Conservation (phyloP, 352 stramenopile genomes). For the Plasmopara viticola region DNA sequence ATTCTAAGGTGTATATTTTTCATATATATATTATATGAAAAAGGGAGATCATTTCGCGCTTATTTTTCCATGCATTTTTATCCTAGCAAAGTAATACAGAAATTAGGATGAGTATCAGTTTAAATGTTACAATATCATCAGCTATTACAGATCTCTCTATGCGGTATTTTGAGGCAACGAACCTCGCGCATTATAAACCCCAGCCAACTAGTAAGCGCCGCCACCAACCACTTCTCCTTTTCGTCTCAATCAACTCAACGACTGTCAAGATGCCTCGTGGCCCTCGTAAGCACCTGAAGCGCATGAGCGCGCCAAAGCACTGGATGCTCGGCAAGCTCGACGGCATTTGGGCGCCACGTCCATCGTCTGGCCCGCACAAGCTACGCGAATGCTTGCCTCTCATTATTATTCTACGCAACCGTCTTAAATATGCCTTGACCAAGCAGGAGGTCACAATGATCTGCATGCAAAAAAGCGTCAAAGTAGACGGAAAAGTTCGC, state of each 20-base stretch:
- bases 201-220: conserved; percentile 13
- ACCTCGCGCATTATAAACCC: conserved; percentile 17
- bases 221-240: conserved; percentile 43
- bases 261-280: conserved; percentile 71
- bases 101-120: too few relatives aligned
- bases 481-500: conserved; percentile 95
- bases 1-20: too few relatives aligned
- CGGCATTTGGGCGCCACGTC: conserved; percentile 90
- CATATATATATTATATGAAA: too few relatives aligned
- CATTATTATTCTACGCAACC: conserved; percentile 97
- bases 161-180: background rate
- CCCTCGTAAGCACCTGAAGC: conserved; percentile 86
- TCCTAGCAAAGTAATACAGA: too few relatives aligned
- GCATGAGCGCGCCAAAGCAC: conserved; percentile 82
- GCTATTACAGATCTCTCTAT: conserved; percentile 1
- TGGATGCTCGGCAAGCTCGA: conserved; percentile 89
- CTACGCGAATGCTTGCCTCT: conserved; percentile 97
- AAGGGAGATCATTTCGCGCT: too few relatives aligned
- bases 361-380: conserved; percentile 97
- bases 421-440: conserved; percentile 99
- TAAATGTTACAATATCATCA: too few relatives aligned
- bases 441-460: conserved; percentile 98
- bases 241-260: conserved; percentile 28
- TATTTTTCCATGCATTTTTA: too few relatives aligned
- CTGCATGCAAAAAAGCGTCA: conserved; percentile 99